Evolutionary conservation across 371 early-diverging fungal species (phyloP), one percentile per base, ranked within the genome.

Genomic region (Rhizomucor miehei): DNA sequence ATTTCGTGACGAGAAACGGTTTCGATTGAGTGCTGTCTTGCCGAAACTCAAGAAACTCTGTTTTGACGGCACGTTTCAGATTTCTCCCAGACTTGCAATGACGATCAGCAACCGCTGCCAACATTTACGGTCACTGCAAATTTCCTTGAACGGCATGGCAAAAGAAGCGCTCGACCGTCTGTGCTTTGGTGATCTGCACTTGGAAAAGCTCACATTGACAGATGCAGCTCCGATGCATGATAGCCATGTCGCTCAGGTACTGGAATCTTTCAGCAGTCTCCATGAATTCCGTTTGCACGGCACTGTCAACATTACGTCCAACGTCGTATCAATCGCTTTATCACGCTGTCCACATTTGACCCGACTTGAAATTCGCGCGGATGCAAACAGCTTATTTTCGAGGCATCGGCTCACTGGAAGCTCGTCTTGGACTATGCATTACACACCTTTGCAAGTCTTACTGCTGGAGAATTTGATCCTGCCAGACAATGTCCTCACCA

Each of bases 321-420:
- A 53, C 13, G 39, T 58, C 5, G 47, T 67, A 3, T 34, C 41
- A 3, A 34, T 50, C 6, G 45, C 52, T 1, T 14, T 75, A 1
- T n/a, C 19, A 5, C 13, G 9, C 0, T 72, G 76, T 17, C 55
- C 40, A 1, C n/a, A 43, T 6, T 25, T 75, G 14, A 25, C 24
- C 1, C 43, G 56, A 2, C 38, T 75, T 2, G 72, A 75, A 34
- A 57, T 75, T 8, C 63, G 72, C 20, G 63, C 66, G 1, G 19
- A 48, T 11, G 38, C 45, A 0, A 25, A 46, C 41, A 19, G 16
- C 11, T 11, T 41, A 3, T 19, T 12, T 4, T 29, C 29, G 29
- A 29, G 36, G 1, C 17, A 44, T 12, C 20, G 34, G 21, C 9
- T 21, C 2, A 34, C 4, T 16, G 17, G 24, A 11, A 41, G 29